These are phyloP conservation scores for Effrenium voratum DNA, from an alignment of 73 alveolate genomes.

Conservation along the genomic window DNA sequence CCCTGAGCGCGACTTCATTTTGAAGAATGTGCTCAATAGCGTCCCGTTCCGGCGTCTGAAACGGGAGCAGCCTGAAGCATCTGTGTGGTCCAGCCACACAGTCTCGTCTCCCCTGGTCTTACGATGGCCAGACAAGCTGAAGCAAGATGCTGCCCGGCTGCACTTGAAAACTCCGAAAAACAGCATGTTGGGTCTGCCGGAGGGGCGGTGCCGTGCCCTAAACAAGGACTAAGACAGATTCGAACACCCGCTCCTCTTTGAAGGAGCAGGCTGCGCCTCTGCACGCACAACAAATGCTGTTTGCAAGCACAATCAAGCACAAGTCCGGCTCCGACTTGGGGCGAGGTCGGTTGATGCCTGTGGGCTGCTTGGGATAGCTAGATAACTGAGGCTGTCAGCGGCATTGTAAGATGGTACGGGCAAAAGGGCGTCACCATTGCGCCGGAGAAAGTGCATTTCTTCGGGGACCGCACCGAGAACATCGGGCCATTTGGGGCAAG, in stretches of 20 bases:
- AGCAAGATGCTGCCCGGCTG: background rate
- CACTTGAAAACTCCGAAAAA: background rate
- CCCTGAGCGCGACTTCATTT: conserved; percentile 27
- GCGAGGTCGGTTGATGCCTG: too few relatives aligned
- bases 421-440: conserved; percentile 18
- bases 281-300: too few relatives aligned
- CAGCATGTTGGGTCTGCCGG: background rate
- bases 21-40: conserved; percentile 35
- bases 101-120: conserved; percentile 52
- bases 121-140: conserved; percentile 31
- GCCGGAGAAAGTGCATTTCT: conserved; percentile 17
- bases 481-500: conserved; percentile 25
- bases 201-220: too few relatives aligned
- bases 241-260: too few relatives aligned
- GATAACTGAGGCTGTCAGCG: conserved; percentile 16
- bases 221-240: too few relatives aligned
- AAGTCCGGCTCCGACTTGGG: too few relatives aligned
- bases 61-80: background rate
- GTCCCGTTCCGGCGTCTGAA: background rate
- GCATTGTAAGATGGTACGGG: conserved; percentile 30
- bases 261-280: too few relatives aligned
- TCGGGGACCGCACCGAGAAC: conserved; percentile 80
- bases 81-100: background rate
- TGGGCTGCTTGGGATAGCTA: too few relatives aligned
- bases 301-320: too few relatives aligned